Percentiles rank a stretch among this genome's conserved stretches.
phyloP scores from a whole-genome alignment of 352 stramenopile species.

The Globisporangium spiculum region DNA sequence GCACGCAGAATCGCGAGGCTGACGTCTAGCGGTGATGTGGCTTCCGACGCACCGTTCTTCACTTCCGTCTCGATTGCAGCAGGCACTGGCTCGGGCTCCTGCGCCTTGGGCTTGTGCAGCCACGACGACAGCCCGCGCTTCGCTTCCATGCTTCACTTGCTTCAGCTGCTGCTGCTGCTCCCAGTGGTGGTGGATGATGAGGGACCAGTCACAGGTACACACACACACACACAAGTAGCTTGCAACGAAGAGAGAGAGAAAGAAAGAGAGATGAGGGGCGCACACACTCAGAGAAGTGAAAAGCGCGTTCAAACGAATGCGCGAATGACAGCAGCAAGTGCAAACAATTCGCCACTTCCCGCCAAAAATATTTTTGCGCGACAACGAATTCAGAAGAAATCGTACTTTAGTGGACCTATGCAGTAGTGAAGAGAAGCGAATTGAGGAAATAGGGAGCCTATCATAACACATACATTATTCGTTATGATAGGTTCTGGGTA shows the following conservation, averaged over 20 bases:
- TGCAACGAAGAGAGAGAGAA: too few species aligned
- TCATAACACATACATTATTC: neutral
- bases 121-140: conserved; percentile 34
- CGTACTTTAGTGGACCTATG: neutral
- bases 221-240: too few species aligned
- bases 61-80: neutral
- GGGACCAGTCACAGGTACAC: neutral
- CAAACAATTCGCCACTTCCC: conserved; percentile 12
- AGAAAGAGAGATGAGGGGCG: neutral
- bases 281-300: neutral
- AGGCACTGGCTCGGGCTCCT: neutral
- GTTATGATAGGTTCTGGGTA: neutral
- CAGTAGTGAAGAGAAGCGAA: neutral
- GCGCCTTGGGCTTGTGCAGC: conserved; percentile 25
- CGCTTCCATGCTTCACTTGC: conserved; percentile 23
- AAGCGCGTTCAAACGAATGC: neutral
- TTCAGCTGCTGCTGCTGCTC: neutral
- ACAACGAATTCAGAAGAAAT: conserved; percentile 1
- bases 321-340: conserved; percentile 1
- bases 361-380: conserved; percentile 9
- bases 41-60: neutral
- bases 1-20: conserved; percentile 34
- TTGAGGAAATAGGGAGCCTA: neutral
- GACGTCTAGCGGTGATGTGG: conserved; percentile 40
- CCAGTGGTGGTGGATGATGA: conserved; percentile 3